A percentile compares a stretch with the other conserved stretches of the same genome.
These are phyloP conservation scores for Urostyla sp. DNA, from an alignment of 73 alveolate genomes.

Conservation along the genomic window DNA sequence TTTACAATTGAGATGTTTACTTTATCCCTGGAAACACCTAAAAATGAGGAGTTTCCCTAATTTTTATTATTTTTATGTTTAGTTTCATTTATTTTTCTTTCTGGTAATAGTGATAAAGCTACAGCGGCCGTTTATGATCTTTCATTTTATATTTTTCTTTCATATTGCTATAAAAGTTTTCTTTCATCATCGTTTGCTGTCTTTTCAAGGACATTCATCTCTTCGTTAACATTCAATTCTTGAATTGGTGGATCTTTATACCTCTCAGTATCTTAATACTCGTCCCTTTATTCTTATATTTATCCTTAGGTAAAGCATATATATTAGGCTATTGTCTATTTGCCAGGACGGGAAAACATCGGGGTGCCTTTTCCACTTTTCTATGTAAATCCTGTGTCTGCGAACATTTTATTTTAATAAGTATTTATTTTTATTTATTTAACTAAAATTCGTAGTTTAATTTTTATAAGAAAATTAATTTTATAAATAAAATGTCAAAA, in stretches of 20 bases:
- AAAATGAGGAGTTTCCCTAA: constrained; percentile 24
- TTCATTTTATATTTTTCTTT: not conserved
- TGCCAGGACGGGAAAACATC: constrained; percentile 61
- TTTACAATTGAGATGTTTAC: constrained; percentile 20
- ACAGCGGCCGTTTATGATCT: too few relatives aligned
- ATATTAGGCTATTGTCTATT: constrained; percentile 36
- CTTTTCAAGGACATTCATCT: not conserved
- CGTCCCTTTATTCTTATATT: not conserved
- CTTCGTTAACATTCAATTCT: constrained; percentile 12
- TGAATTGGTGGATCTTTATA: constrained; percentile 19
- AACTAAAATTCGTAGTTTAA: too few relatives aligned
- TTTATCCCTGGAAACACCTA: constrained; percentile 29
- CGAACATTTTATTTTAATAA: constrained; percentile 30
- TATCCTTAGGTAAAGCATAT: constrained; percentile 24
- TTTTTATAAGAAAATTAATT: too few relatives aligned
- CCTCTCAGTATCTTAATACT: not conserved
- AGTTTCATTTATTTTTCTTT: not conserved
- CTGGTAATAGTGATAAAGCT: too few relatives aligned
- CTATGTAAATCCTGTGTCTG: constrained; percentile 45
- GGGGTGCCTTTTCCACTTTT: constrained; percentile 52
- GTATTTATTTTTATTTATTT: not conserved
- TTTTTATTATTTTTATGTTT: not conserved
- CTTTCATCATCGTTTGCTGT: not conserved
- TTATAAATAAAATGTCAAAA: too few relatives aligned
- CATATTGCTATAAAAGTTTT: constrained; percentile 5